A percentile compares a stretch with the other conserved stretches of the same genome.
phyloP scores from a whole-genome alignment of 2,329 filamentous ascomycete genomes.

The Sarocladiaceae sp. region DNA sequence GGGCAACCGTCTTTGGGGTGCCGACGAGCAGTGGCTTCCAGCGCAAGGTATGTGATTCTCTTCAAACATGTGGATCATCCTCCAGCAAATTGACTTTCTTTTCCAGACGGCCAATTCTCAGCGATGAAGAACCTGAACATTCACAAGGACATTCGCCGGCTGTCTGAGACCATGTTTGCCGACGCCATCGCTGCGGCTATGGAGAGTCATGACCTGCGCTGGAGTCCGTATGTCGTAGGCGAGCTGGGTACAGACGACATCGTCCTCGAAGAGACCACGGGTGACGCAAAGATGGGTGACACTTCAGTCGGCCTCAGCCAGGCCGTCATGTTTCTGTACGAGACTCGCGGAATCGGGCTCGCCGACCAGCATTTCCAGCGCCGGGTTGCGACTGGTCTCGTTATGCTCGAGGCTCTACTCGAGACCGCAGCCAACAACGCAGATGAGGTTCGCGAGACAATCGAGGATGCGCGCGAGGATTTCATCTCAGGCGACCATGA shows the following conservation, averaged over 20 bases:
- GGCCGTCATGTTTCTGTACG: constrained; percentile 22
- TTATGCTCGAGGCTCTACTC: constrained; percentile 20
- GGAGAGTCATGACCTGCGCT: constrained; percentile 20
- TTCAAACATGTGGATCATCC: too few species aligned
- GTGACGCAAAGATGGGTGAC: constrained; percentile 24
- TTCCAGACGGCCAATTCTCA: constrained; percentile 26
- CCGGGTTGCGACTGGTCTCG: constrained; percentile 20
- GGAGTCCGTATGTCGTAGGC: constrained; percentile 23
- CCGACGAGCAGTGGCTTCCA: constrained; percentile 16
- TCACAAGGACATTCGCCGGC: constrained; percentile 19
- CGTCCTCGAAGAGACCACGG: constrained; percentile 20
- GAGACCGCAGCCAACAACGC: constrained; percentile 24
- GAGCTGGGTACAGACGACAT: constrained; percentile 9
- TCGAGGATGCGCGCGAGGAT: constrained; percentile 19
- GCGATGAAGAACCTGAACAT: constrained; percentile 28
- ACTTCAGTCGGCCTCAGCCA: constrained; percentile 23
- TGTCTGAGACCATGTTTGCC: constrained; percentile 23
- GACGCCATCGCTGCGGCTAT: constrained; percentile 21
- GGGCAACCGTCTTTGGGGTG: constrained; percentile 15
- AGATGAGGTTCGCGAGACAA: constrained; percentile 18
- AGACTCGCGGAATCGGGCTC: constrained; percentile 24
- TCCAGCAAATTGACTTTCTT: too few species aligned
- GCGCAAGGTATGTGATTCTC: too few species aligned
- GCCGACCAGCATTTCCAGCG: constrained; percentile 25
- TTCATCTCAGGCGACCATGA: constrained; percentile 22